Conservation (phyloP, 208 protist genomes). For the Sergeia podlipaevii region DNA sequence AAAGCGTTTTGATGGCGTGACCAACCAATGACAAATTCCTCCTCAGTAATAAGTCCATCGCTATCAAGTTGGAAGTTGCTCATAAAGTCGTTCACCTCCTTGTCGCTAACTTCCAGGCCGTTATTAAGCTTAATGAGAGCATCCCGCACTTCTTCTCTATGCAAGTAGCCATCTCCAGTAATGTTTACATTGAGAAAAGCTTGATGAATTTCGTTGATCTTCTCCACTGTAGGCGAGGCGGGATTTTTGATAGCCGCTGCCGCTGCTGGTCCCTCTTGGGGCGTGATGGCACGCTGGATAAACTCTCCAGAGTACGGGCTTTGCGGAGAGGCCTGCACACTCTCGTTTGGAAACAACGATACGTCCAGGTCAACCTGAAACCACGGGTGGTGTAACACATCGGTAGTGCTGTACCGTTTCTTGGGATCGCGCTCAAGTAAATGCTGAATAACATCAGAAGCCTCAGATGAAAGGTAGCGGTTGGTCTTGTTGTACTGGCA, state of each 20-base stretch:
- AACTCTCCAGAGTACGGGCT: slow-evolving; percentile 43
- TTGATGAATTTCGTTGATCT: slow-evolving; percentile 50
- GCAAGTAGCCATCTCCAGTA: slow-evolving; percentile 70
- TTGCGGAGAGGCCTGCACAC: slow-evolving; percentile 11
- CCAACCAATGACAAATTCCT: slow-evolving; percentile 85
- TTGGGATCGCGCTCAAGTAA: slow-evolving; percentile 63
- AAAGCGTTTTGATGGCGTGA: slow-evolving; percentile 67
- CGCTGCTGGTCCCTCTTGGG: slow-evolving; percentile 17
- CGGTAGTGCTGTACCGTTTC: slow-evolving; percentile 59
- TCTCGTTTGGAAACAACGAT: slow-evolving; percentile 54
- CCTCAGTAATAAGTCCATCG: slow-evolving; percentile 79
- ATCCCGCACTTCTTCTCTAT: slow-evolving; percentile 78
- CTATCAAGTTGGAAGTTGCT: slow-evolving; percentile 70
- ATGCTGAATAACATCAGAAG: slow-evolving; percentile 72
- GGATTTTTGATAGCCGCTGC: neutral
- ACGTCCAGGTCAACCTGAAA: slow-evolving; percentile 74
- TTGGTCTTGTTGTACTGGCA: slow-evolving; percentile 84
- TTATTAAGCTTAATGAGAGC: slow-evolving; percentile 88
- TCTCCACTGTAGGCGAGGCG: slow-evolving; percentile 27
- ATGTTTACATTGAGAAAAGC: slow-evolving; percentile 82
- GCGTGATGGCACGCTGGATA: slow-evolving; percentile 61
- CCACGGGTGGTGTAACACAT: slow-evolving; percentile 79
- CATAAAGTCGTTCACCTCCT: slow-evolving; percentile 79
- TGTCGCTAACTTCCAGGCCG: slow-evolving; percentile 40
- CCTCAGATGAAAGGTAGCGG: slow-evolving; percentile 58